A percentile compares a stretch with the other conserved stretches of the same genome.
Conservation (phyloP, 208 protist genomes). For the Crithidia fasciculata region DNA sequence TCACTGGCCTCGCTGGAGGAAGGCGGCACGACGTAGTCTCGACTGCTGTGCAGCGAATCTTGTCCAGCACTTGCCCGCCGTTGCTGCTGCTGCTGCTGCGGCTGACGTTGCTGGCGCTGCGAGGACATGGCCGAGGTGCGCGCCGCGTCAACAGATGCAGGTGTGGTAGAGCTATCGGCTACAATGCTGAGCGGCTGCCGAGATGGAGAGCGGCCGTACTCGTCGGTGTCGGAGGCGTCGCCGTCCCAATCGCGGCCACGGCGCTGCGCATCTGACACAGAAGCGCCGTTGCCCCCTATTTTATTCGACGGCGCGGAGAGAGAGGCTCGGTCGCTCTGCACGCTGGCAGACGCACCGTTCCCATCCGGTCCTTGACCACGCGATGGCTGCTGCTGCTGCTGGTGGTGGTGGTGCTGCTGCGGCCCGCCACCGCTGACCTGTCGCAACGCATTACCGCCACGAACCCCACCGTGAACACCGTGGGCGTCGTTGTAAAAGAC, state of each 20-base stretch:
- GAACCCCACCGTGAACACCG: not conserved
- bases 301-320: too few species aligned
- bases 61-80: not conserved
- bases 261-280: too few species aligned
- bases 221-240: constrained; percentile 14
- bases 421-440: not conserved
- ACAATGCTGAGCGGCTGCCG: constrained; percentile 29
- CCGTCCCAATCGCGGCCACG: constrained; percentile 2
- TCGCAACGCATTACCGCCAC: too few species aligned
- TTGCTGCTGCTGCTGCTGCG: not conserved
- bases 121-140: not conserved
- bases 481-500: not conserved
- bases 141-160: constrained; percentile 1
- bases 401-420: not conserved
- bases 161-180: constrained; percentile 11
- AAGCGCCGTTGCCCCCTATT: too few species aligned
- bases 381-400: not conserved
- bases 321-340: too few species aligned
- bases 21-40: constrained; percentile 19
- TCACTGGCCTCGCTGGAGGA: not conserved
- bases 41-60: constrained; percentile 14
- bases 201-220: not conserved
- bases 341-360: too few species aligned
- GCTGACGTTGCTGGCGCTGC: too few species aligned
- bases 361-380: too few species aligned